Evolutionary conservation across 73 alveolate genomes (phyloP).

Genomic region (Stentor coeruleus): DNA sequence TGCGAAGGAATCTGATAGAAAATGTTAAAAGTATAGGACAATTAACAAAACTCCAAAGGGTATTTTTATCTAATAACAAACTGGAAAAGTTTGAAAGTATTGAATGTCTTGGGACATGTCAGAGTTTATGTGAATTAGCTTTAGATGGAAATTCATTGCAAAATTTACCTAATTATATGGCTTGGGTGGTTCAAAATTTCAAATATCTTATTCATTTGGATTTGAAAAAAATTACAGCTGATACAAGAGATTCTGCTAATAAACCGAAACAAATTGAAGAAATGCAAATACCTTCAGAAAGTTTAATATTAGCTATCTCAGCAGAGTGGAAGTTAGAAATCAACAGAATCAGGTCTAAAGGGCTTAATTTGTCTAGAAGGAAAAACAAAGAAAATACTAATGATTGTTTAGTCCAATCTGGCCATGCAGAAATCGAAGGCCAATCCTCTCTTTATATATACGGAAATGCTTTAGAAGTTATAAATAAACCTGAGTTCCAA

Average conservation of each 20-base stretch:
- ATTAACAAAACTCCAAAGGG: conserved; percentile 72
- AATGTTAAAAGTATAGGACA: conserved; percentile 51
- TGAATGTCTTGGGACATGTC: conserved; percentile 52
- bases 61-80: conserved; percentile 78
- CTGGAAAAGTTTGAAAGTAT: conserved; percentile 72
- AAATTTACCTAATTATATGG: conserved; percentile 52
- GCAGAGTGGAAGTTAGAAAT: conserved; percentile 78
- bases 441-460: conserved; percentile 69
- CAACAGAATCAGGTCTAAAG: conserved; percentile 62
- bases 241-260: conserved; percentile 44
- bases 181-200: conserved; percentile 51
- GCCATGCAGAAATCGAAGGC: conserved; percentile 95
- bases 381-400: conserved; percentile 48
- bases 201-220: conserved; percentile 50
- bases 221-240: conserved; percentile 46
- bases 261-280: conserved; percentile 36
- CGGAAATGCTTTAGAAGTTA: conserved; percentile 90
- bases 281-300: conserved; percentile 61
- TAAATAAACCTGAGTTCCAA: conserved; percentile 76
- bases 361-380: conserved; percentile 71
- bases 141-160: conserved; percentile 82
- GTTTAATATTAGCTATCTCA: conserved; percentile 56
- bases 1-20: conserved; percentile 75
- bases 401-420: conserved; percentile 67
- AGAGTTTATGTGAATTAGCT: conserved; percentile 65